Base-by-base conservation (phyloP, 495 filamentous ascomycete species). In the Mytilinidion resinicola region DNA sequence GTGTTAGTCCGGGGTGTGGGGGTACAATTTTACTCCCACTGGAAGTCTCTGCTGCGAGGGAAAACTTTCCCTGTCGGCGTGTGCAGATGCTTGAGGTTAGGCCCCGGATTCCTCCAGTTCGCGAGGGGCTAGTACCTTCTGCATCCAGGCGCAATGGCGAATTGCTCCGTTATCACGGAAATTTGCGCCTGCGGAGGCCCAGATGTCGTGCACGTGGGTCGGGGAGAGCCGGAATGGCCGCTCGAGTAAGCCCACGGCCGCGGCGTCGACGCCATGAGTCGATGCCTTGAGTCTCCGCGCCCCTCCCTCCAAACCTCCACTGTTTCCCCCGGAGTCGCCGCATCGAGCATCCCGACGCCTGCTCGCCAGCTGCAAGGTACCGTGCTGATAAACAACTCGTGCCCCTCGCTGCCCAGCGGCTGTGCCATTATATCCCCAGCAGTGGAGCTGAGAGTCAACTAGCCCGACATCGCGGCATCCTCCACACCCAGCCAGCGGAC, bases 101-200 rank as follows among this genome's bases (percentile, higher is more conserved):
- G 9, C n/a, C 8, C 8, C 21, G 12, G 46, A 9, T 49, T 9
- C 21, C 7, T 46, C 46, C 9, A 49, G 46, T 49, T n/a, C 8
- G 19, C 1, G 46, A 19, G 12, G 12, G 4, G 15, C 15, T 20
- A 49, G 46, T 49, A 30, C 46, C 14, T 48, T 48, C 44, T 48
- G 10, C n/a, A 3, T 48, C 44, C 44, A 48, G 44, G n/a, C 10
- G 11, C 12, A 4, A 20, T 5, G 21, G 11, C 21, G n/a, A 20
- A 10, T 48, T 19, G n/a, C 44, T 48, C 44, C 44, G 44, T 48
- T 48, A 48, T 48, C 44, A 48, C 19, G 44, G 44, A 48, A 48
- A 48, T 48, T 48, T 48, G 44, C 44, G 21, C 1, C 5, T 1
- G 14, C 44, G 15, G 19, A 21, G 10, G 44, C 33, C 46, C 46